Evolutionary conservation across 2,329 filamentous ascomycete genomes (phyloP), one percentile per base, ranked within the genome.

Genomic region (Dryadomyces sulphureus): DNA sequence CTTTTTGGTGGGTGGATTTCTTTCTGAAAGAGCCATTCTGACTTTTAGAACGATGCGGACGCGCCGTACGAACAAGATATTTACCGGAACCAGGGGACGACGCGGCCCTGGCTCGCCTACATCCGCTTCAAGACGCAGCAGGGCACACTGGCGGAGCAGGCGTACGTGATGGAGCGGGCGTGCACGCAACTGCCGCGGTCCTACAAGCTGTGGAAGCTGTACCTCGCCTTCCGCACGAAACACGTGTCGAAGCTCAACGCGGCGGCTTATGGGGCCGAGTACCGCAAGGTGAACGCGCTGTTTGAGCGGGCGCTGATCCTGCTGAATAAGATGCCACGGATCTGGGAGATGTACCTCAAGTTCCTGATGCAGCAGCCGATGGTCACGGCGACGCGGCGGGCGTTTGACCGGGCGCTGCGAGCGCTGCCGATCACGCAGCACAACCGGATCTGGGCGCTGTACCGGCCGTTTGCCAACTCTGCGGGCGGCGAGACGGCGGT

Each of bases 141-240:
- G 72, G 90, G 89, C 55, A 85, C 76, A 39, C 59, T 85, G 38
- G 77, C 86, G 45, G 90, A 96, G 66, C 90, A 94, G 65, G 84
- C 88, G 8, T 79, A 77, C 54, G 75, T 88, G 34, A 83, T 96
- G 67, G 92, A 96, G 65, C 79, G 92, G 58, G 90, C 92, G 48
- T 95, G 90, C 63, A 72, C 77, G 52, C 84, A 93, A 56, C 74
- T 98, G 40, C 92, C 92, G 43, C 78, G 92, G 54, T 96, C 90
- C 24, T 98, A 94, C 69, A 98, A 98, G 68, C 72, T 98, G 42
- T 98, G 92, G 92, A 96, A 94, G 66, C 79, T 94, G 81, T 98
- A 96, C 63, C 77, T 98, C 53, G 75, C 79, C 53, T 83, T 96
- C 54, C 79, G 92, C 56, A 79, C 77, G 47, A 84, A 83, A 55